Evolutionary conservation across 257 asterid genomes (phyloP).

Genomic region (Gentiana macrophylla): DNA sequence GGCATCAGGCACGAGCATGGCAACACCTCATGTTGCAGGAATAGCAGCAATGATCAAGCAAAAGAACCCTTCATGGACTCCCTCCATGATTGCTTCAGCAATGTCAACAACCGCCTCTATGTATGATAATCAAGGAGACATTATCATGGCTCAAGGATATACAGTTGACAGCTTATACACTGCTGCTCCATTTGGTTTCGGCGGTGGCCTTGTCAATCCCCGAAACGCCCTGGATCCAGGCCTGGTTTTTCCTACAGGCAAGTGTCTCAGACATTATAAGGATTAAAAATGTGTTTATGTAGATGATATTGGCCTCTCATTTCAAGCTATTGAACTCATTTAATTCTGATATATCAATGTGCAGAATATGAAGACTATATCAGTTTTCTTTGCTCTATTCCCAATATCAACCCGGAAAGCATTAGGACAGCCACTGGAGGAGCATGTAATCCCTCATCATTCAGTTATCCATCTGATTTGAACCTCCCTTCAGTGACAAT

Average conservation of each 20-base stretch:
- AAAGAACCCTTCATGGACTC: conserved; percentile 61
- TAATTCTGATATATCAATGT: conserved; percentile 8
- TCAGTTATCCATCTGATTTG: conserved; percentile 53
- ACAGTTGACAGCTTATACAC: conserved; percentile 31
- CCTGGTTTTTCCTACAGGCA: conserved; percentile 61
- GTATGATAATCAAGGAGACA: conserved; percentile 70
- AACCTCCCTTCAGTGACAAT: conserved; percentile 80
- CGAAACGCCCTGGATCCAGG: conserved; percentile 63
- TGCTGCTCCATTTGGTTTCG: conserved; percentile 82
- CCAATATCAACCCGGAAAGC: conserved; percentile 42
- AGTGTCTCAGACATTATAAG: not conserved
- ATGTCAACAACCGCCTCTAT: conserved; percentile 77
- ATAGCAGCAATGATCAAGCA: conserved; percentile 82
- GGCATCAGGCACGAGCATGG: conserved; percentile 95
- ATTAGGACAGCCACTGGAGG: conserved; percentile 63
- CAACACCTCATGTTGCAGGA: conserved; percentile 87
- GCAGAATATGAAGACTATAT: conserved; percentile 67
- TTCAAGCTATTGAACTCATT: not conserved
- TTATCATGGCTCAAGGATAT: conserved; percentile 75
- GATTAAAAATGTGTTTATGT: too few species aligned
- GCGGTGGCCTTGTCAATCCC: conserved; percentile 81
- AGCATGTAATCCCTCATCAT: conserved; percentile 37
- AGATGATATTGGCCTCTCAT: not conserved
- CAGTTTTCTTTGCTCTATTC: conserved; percentile 70
- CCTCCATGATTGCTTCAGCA: conserved; percentile 90